Evolutionary conservation across 176 grass and related monocot genomes (phyloP).

Genomic region (Zoysia japonica): DNA sequence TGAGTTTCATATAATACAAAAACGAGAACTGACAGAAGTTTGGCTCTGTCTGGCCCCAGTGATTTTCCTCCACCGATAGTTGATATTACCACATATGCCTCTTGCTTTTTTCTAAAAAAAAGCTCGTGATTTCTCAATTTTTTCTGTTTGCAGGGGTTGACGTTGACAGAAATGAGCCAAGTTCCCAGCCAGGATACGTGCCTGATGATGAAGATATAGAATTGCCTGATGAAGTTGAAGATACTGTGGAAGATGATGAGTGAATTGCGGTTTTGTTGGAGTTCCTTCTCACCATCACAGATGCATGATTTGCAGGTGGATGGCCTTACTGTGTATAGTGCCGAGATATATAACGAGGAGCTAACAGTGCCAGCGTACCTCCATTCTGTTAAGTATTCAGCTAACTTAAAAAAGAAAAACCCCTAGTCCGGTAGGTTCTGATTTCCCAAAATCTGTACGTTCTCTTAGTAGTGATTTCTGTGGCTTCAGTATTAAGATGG

Average conservation of each 20-base stretch:
- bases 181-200: conserved; percentile 18
- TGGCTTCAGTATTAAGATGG: not conserved
- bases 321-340: not conserved
- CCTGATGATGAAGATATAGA: conserved; percentile 46
- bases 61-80: not conserved
- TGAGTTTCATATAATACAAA: conserved; percentile 15
- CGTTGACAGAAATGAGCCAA: conserved; percentile 24
- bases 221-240: conserved; percentile 56
- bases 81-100: not conserved
- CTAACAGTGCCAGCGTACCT: conserved; percentile 23
- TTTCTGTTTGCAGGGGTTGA: conserved; percentile 20
- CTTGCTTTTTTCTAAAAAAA: not conserved
- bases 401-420: not conserved
- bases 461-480: not conserved
- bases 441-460: not conserved
- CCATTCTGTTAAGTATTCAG: not conserved
- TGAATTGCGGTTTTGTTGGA: conserved; percentile 15
- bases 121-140: conserved; percentile 19
- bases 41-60: not conserved
- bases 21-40: conserved; percentile 3
- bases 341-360: not conserved
- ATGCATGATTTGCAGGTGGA: not conserved
- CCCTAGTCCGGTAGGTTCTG: not conserved
- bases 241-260: conserved; percentile 37
- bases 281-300: conserved; percentile 3